Percentiles rank a stretch among this genome's conserved stretches.
Conservation (phyloP, 1,284 basidiomycete genomes). For the Mycena citricolor region DNA sequence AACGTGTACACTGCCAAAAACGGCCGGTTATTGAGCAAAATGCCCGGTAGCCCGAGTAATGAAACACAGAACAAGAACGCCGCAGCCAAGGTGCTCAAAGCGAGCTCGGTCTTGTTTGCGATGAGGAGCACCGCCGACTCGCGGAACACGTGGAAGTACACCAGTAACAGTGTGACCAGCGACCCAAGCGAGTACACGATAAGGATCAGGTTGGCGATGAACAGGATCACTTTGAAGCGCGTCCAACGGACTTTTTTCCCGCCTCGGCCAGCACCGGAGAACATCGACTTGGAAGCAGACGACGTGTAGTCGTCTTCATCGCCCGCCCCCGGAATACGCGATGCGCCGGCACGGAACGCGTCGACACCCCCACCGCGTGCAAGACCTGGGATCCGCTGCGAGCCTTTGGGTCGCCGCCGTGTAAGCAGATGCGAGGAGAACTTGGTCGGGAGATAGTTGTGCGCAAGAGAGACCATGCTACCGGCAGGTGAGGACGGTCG, state of each 20-base stretch:
- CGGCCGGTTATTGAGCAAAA: conserved; percentile 66
- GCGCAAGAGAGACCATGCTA: conserved; percentile 5
- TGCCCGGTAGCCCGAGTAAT: conserved; percentile 62
- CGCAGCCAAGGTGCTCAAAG: conserved; percentile 57
- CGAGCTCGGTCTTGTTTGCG: conserved; percentile 56
- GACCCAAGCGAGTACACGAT: conserved; percentile 51
- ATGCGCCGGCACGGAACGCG: conserved; percentile 52
- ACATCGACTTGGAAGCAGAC: conserved; percentile 34
- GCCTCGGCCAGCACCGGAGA: conserved; percentile 31
- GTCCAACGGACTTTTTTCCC: conserved; percentile 59
- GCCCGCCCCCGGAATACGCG: conserved; percentile 51
- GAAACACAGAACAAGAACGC: conserved; percentile 51
- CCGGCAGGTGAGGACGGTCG: conserved; percentile 20
- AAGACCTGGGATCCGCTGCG: conserved; percentile 37
- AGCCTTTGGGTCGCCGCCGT: conserved; percentile 8
- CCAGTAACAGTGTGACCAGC: too few relatives aligned
- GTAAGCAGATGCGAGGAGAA: conserved; percentile 5
- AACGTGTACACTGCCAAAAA: conserved; percentile 67
- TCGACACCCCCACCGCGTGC: conserved; percentile 61
- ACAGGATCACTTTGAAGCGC: conserved; percentile 62
- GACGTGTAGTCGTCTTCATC: conserved; percentile 61
- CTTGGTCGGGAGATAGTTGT: conserved; percentile 12
- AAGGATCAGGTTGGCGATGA: too few relatives aligned
- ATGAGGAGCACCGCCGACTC: conserved; percentile 59
- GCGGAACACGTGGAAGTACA: conserved; percentile 64